Conservation (phyloP, 2,329 filamentous ascomycete genomes). For the Penicillium sclerotigenum region DNA sequence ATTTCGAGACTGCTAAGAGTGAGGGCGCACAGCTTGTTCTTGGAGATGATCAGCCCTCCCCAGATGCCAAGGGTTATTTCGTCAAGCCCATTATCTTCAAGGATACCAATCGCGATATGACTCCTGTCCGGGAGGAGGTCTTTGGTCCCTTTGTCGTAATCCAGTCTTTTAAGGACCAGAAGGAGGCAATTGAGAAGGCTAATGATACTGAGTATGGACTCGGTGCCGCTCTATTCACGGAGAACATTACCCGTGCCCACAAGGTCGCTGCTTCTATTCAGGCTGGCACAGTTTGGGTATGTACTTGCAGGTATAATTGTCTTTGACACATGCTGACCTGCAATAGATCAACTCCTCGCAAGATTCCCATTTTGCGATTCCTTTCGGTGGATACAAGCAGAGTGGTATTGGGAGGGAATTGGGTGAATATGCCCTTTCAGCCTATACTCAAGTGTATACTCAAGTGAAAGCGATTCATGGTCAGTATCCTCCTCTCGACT, state of each 20-base stretch:
- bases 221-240: conserved; percentile 36
- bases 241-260: conserved; percentile 31
- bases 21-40: conserved; percentile 31
- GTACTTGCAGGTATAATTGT: conserved; percentile 23
- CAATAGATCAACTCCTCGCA: conserved; percentile 22
- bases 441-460: conserved; percentile 43
- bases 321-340: not conserved
- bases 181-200: conserved; percentile 31
- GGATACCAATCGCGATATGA: conserved; percentile 27
- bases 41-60: conserved; percentile 20
- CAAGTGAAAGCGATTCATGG: conserved; percentile 24
- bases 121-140: conserved; percentile 35
- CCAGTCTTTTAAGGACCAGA: conserved; percentile 31
- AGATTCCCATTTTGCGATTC: conserved; percentile 15
- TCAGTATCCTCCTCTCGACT: not conserved
- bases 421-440: conserved; percentile 51
- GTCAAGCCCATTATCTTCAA: conserved; percentile 26
- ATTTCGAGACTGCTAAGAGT: conserved; percentile 28
- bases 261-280: conserved; percentile 33
- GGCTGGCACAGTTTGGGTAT: conserved; percentile 39
- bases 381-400: conserved; percentile 49
- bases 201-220: conserved; percentile 40
- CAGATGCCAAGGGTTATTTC: conserved; percentile 17
- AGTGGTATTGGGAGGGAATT: conserved; percentile 53
- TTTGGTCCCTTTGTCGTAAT: conserved; percentile 40